Evolutionary conservation across 805 yeast species (phyloP).

Genomic region (Cyberlindnera maclurae): DNA sequence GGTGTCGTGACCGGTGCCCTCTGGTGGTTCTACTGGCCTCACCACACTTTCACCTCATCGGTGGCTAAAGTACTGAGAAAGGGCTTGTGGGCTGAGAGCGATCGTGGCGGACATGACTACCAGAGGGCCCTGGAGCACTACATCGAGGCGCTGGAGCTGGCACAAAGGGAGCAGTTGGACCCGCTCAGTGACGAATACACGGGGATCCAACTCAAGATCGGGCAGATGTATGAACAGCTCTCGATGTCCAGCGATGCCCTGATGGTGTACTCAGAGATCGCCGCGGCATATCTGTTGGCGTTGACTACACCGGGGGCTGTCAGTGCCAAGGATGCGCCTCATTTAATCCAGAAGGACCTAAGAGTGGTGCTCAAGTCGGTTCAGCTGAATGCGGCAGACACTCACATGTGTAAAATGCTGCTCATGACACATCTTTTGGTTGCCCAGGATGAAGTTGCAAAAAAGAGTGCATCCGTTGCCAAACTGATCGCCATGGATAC

Average conservation of each 20-base stretch:
- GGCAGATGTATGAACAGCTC: slow-evolving; percentile 77
- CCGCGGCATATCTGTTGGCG: slow-evolving; percentile 49
- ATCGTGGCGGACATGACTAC: slow-evolving; percentile 49
- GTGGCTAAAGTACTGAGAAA: slow-evolving; percentile 69
- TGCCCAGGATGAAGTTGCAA: slow-evolving; percentile 60
- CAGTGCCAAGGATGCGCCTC: slow-evolving; percentile 35
- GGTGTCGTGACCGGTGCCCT: slow-evolving; percentile 21
- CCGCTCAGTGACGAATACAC: slow-evolving; percentile 74
- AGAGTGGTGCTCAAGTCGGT: slow-evolving; percentile 62
- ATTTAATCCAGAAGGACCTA: slow-evolving; percentile 61
- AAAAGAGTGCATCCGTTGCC: slow-evolving; percentile 29
- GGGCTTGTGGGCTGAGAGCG: slow-evolving; percentile 80
- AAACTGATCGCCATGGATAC: slow-evolving; percentile 26
- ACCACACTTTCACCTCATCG: slow-evolving; percentile 56
- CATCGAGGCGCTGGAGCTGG: slow-evolving; percentile 63
- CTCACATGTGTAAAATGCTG: slow-evolving; percentile 46
- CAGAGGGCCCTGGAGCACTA: slow-evolving; percentile 64
- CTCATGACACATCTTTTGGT: slow-evolving; percentile 54
- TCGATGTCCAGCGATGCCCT: slow-evolving; percentile 57
- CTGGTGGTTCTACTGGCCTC: slow-evolving; percentile 52
- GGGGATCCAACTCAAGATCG: slow-evolving; percentile 81
- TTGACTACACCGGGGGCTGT: slow-evolving; percentile 35
- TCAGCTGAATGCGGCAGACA: slow-evolving; percentile 43
- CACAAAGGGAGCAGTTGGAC: slow-evolving; percentile 48
- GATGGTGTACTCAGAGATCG: slow-evolving; percentile 58